Conservation (phyloP, 768 basidiomycete genomes). For the Mycena belliarum region DNA sequence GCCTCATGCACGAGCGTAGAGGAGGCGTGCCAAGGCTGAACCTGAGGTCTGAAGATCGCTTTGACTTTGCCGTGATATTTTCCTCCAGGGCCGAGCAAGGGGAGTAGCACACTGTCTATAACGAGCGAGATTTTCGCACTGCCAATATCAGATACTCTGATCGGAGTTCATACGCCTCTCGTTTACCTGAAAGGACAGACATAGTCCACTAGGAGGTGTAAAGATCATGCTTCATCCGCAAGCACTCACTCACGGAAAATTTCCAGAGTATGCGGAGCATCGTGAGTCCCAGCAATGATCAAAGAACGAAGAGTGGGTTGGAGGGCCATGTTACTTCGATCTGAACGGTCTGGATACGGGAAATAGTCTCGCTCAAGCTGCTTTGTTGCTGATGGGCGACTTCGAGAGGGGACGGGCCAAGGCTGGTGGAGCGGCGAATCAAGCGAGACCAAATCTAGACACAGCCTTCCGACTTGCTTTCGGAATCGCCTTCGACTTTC, state of each 20-base stretch:
- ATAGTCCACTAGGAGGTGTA: conserved; percentile 64
- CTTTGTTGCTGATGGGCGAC: no score
- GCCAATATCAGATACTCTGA: background rate
- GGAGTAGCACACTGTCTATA: conserved; percentile 62
- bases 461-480: no score
- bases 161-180: no score
- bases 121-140: conserved; percentile 64
- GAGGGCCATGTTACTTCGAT: conserved; percentile 72
- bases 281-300: conserved; percentile 55
- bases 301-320: conserved; percentile 72
- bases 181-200: conserved; percentile 79
- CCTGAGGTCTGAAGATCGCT: conserved; percentile 67
- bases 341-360: no score
- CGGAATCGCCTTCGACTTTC: no score
- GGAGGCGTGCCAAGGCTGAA: conserved; percentile 80
- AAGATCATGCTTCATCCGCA: background rate
- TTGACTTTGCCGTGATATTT: conserved; percentile 75
- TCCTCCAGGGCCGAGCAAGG: conserved; percentile 56
- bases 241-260: conserved; percentile 58
- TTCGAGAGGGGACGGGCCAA: no score
- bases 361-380: no score
- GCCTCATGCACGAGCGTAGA: conserved; percentile 83
- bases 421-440: no score
- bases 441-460: no score
- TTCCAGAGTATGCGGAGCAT: conserved; percentile 78